Evolutionary conservation across 2,329 filamentous ascomycete genomes (phyloP).

Genomic region (Aspergillus fijiensis): DNA sequence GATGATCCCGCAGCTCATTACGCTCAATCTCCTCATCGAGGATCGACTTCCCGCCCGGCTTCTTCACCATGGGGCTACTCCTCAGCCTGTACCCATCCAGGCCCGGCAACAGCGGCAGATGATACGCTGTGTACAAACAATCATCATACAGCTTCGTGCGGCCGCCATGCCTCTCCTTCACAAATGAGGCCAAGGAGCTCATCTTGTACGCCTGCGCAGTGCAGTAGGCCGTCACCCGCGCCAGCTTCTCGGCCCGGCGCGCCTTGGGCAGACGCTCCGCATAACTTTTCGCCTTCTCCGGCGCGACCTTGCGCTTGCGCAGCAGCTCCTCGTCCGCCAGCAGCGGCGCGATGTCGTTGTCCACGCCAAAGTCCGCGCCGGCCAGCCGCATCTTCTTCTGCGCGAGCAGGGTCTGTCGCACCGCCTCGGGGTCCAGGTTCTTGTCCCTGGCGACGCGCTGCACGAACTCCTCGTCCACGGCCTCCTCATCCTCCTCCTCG

Average conservation of each 20-base stretch:
- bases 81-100: conserved; percentile 82
- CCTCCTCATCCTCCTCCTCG: conserved; percentile 24
- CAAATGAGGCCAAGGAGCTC: conserved; percentile 81
- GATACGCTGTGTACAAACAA: conserved; percentile 93
- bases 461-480: conserved; percentile 39
- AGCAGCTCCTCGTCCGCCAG: conserved; percentile 60
- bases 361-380: conserved; percentile 57
- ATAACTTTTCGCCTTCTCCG: conserved; percentile 77
- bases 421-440: conserved; percentile 34
- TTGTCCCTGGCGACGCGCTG: conserved; percentile 33
- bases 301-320: conserved; percentile 51
- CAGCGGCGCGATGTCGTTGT: conserved; percentile 52
- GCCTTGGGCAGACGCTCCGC: conserved; percentile 90
- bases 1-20: conserved; percentile 83
- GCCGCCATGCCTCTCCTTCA: conserved; percentile 82
- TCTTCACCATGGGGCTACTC: conserved; percentile 89
- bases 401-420: conserved; percentile 33
- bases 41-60: conserved; percentile 86
- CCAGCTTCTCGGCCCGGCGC: conserved; percentile 80
- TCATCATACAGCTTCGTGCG: conserved; percentile 97
- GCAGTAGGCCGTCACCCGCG: conserved; percentile 91
- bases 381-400: conserved; percentile 28
- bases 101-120: conserved; percentile 82
- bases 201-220: conserved; percentile 93
- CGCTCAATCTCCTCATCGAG: conserved; percentile 94